A percentile compares a stretch with the other conserved stretches of the same genome.
These are phyloP conservation scores for Metschnikowia arizonensis DNA, from an alignment of 805 yeast species.

Conservation along the genomic window DNA sequence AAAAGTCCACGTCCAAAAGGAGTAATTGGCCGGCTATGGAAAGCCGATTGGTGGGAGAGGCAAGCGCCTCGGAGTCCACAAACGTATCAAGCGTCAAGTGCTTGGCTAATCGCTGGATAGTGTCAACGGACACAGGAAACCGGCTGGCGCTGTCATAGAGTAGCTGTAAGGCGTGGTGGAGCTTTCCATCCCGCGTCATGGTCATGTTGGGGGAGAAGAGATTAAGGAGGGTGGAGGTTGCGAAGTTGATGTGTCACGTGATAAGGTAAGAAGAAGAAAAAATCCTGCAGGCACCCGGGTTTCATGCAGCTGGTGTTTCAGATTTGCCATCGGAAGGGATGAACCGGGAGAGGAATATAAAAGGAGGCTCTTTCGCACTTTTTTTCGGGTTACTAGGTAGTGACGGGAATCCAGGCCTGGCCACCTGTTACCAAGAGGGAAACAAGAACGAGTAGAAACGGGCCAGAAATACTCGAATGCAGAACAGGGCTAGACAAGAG, in stretches of 20 bases:
- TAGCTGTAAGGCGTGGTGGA: slow-evolving; percentile 14
- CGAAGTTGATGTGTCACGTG: neutral
- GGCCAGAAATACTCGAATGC: no score
- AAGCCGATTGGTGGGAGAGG: slow-evolving; percentile 20
- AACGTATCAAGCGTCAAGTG: slow-evolving; percentile 40
- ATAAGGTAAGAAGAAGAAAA: neutral
- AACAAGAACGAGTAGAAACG: no score
- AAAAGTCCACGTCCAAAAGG: slow-evolving; percentile 38
- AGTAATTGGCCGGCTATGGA: slow-evolving; percentile 41
- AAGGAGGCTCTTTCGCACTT: no score
- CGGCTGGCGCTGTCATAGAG: slow-evolving; percentile 32
- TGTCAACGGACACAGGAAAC: slow-evolving; percentile 33
- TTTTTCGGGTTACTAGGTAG: no score
- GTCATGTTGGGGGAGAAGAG: neutral
- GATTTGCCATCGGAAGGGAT: no score
- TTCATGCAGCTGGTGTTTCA: no score
- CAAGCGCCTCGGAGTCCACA: slow-evolving; percentile 34
- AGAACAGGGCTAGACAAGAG: no score
- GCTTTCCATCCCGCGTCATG: slow-evolving; percentile 9
- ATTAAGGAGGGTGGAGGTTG: neutral
- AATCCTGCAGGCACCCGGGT: no score
- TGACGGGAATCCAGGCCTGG: no score
- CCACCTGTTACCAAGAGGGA: no score
- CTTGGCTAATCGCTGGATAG: slow-evolving; percentile 38
- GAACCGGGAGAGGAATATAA: no score